phyloP scores from a whole-genome alignment of 305 asterid species.

The Fraxinus velutina region DNA sequence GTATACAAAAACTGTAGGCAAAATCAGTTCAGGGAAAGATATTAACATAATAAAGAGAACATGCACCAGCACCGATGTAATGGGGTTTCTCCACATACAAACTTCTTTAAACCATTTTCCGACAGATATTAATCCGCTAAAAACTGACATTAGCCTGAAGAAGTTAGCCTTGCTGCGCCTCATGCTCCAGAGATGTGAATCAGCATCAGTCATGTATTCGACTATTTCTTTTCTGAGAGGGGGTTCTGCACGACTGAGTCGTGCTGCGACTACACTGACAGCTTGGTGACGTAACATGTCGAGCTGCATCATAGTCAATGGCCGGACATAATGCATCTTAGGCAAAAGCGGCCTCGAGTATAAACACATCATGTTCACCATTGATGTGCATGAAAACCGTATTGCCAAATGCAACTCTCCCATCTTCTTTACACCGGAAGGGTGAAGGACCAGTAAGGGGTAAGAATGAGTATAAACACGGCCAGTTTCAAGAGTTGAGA shows the following conservation, averaged over 20 bases:
- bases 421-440: slow-evolving; percentile 84
- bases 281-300: slow-evolving; percentile 77
- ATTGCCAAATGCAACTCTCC: slow-evolving; percentile 88
- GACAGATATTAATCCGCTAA: slow-evolving; percentile 46
- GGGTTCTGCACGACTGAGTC: slow-evolving; percentile 79
- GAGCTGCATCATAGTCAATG: slow-evolving; percentile 56
- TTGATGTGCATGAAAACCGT: slow-evolving; percentile 68
- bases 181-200: slow-evolving; percentile 93
- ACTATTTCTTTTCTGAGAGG: slow-evolving; percentile 78
- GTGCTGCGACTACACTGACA: slow-evolving; percentile 66
- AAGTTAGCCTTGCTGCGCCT: slow-evolving; percentile 85
- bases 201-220: slow-evolving; percentile 71
- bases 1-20: slow-evolving; percentile 75
- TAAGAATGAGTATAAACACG: slow-evolving; percentile 77
- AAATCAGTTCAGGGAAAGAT: slow-evolving; percentile 65
- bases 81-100: slow-evolving; percentile 67
- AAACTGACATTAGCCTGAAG: slow-evolving; percentile 65
- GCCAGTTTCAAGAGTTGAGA: slow-evolving; percentile 82
- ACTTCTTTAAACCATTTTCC: slow-evolving; percentile 73
- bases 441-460: slow-evolving; percentile 72
- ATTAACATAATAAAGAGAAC: slow-evolving; percentile 64
- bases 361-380: slow-evolving; percentile 57
- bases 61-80: slow-evolving; percentile 72
- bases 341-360: slow-evolving; percentile 76
- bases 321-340: slow-evolving; percentile 81